Evolutionary conservation across 2,329 filamentous ascomycete genomes (phyloP), one percentile per base, ranked within the genome.

Genomic region (Phialophora expanda): DNA sequence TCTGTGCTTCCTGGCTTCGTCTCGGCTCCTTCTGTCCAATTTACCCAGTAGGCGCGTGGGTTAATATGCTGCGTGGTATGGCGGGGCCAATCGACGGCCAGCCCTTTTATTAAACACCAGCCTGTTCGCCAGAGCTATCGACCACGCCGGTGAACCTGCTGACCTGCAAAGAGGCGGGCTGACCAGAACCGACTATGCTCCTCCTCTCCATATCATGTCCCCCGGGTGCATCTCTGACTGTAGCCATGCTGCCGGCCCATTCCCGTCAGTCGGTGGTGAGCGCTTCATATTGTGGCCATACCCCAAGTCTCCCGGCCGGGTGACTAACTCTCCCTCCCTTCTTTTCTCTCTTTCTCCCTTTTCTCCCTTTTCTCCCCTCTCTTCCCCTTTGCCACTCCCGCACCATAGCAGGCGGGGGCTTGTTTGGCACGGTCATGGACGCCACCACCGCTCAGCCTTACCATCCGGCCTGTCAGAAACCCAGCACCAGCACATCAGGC

Each of bases 101-200:
- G 53, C 26, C 32, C 53, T 55, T 55, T 50, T 59, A 46, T 46
- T 48, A 32, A 30, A 46, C 48, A 14, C 56, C 56, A 59, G 56
- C 38, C 56, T n/a, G 44, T 58, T 30, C 44, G 56, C 56, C 20
- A 22, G 26, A 12, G 11, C 56, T 28, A 9, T 24, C n/a, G n/a
- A 24, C 20, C n/a, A n/a, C 38, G 55, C 20, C 50, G 38, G 12
- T 59, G 56, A 30, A n/a, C 56, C 56, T 50, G 56, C 56, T 59
- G 56, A 59, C 56, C 26, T n/a, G 55, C 46, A 57, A 57, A 57
- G 28, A 28, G 34, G 28, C 32, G 24, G n/a, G 14, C 34, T 22
- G 17, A 41, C 22, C 26, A 51, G 48, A 51, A 51, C 22, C 26
- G 22, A 17, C 12, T 32, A 22, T 12, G 20, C 24, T 51, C n/a